Base-by-base conservation (phyloP, 2,329 filamentous ascomycete genomes). In the Colletotrichum gigasporum region DNA sequence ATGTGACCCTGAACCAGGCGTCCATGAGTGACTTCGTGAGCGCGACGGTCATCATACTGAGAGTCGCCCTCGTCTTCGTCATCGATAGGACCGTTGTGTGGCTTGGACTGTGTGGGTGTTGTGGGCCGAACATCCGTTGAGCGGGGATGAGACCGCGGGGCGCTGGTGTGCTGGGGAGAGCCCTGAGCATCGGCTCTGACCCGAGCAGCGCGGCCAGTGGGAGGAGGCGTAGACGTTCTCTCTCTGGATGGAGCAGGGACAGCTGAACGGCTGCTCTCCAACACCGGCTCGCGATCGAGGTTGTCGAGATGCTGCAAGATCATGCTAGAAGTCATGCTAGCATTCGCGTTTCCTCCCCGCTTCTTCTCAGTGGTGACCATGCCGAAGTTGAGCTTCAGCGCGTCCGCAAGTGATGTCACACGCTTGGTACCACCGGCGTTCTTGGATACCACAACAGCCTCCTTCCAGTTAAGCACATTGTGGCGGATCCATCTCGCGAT, bases 341-440 rank as follows among this genome's bases (percentile, higher is more conserved):
- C 90, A 48, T 88, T 87, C 88, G 94, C 90, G 72, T 85, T 90
- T 69, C 79, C 75, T 35, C 84, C 82, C 55, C 91, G 84, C 73
- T 88, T 89, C 70, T 88, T 85, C 71, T 96, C 93, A 6, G 93
- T 96, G 3, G 93, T 96, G 58, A 99, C 94, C 74, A 99, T 94
- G 69, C 96, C 96, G 71, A 99, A 99, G 82, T 96, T 98, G 71
- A 99, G 87, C 84, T 98, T 98, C 71, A 99, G 80, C 2, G 94
- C 94, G 80, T 99, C 96, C 66, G 96, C 96, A 57, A 99, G 83
- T 26, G 95, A 97, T 12, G 96, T 99, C 37, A 98, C 96, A 69
- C 96, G 88, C 82, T 99, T 99, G 50, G 96, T 98, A 63, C 96
- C 96, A 59, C 96, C 96, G 2, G 96, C 92, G 74, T 99, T 99